A percentile compares a stretch with the other conserved stretches of the same genome.
Conservation (phyloP, 208 protist species). For the Strigomonas galati region DNA sequence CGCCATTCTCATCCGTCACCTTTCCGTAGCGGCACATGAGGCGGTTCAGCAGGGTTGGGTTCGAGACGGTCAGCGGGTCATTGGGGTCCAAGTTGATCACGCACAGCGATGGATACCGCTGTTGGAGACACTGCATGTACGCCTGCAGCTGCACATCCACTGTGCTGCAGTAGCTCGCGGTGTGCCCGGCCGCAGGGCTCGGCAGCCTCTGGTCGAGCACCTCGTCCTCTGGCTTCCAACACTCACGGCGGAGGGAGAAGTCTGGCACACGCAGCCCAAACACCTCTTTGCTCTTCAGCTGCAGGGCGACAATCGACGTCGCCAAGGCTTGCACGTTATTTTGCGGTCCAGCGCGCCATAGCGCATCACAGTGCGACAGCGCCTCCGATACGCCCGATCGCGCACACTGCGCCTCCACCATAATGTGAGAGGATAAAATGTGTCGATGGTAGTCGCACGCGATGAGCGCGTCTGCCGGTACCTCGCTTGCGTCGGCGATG, state of each 20-base stretch:
- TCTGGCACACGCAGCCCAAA: slow-evolving; percentile 81
- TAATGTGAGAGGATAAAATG: slow-evolving; percentile 60
- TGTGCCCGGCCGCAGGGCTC: slow-evolving; percentile 20
- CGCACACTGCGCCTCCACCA: slow-evolving; percentile 77
- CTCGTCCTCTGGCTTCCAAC: slow-evolving; percentile 59
- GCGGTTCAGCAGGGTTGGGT: slow-evolving; percentile 68
- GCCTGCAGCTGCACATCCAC: slow-evolving; percentile 55
- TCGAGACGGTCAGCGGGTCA: slow-evolving; percentile 37
- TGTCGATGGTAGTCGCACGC: slow-evolving; percentile 79
- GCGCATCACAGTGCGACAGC: slow-evolving; percentile 49
- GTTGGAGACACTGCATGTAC: slow-evolving; percentile 62
- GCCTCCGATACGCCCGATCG: slow-evolving; percentile 58
- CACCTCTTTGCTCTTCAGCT: slow-evolving; percentile 77
- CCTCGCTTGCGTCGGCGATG: slow-evolving; percentile 33
- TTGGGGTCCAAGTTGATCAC: slow-evolving; percentile 76
- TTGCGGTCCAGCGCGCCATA: slow-evolving; percentile 39
- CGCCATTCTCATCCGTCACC: slow-evolving; percentile 37
- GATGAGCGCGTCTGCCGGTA: slow-evolving; percentile 70
- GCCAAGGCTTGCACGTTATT: slow-evolving; percentile 55
- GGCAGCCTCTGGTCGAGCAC: slow-evolving; percentile 68
- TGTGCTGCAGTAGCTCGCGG: slow-evolving; percentile 22
- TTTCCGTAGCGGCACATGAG: slow-evolving; percentile 85
- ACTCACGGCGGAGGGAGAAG: slow-evolving; percentile 60
- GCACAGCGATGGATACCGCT: slow-evolving; percentile 55
- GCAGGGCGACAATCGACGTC: slow-evolving; percentile 59